Percentiles rank a stretch among this genome's conserved stretches.
phyloP scores from a whole-genome alignment of 1,139 yeast species.

The Taphrina sp. region DNA sequence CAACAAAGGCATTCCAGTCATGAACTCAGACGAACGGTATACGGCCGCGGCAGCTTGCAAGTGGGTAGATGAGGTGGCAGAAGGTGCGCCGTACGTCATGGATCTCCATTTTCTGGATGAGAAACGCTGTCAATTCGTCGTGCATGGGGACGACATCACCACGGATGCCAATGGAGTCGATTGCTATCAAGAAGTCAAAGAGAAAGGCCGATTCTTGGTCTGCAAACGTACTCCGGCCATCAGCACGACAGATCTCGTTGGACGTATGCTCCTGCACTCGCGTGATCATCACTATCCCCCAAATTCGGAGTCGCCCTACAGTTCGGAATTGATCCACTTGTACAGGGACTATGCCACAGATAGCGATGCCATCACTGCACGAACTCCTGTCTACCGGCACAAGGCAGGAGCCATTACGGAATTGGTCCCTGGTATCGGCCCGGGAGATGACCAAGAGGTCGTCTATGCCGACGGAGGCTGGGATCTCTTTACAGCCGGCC shows the following conservation, averaged over 20 bases:
- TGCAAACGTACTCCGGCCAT: constrained; percentile 93
- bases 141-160: constrained; percentile 96
- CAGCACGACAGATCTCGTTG: constrained; percentile 90
- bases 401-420: constrained; percentile 36
- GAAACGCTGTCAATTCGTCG: constrained; percentile 78
- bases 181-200: constrained; percentile 76
- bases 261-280: constrained; percentile 71
- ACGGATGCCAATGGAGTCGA: constrained; percentile 94
- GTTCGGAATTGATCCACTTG: constrained; percentile 1
- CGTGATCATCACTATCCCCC: constrained; percentile 54
- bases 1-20: constrained; percentile 93
- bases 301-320: constrained; percentile 18
- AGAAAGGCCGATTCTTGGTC: constrained; percentile 58
- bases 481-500: constrained; percentile 92
- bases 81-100: constrained; percentile 93
- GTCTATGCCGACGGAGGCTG: constrained; percentile 80
- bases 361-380: constrained; percentile 40
- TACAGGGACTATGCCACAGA: constrained; percentile 35
- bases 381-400: constrained; percentile 18
- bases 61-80: constrained; percentile 75
- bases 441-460: constrained; percentile 33
- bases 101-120: constrained; percentile 75
- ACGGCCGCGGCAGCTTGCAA: constrained; percentile 84
- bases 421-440: constrained; percentile 40
- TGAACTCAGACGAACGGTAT: constrained; percentile 71